phyloP scores from a whole-genome alignment of 2,329 filamentous ascomycete species.

The Colletotrichum sp. region DNA sequence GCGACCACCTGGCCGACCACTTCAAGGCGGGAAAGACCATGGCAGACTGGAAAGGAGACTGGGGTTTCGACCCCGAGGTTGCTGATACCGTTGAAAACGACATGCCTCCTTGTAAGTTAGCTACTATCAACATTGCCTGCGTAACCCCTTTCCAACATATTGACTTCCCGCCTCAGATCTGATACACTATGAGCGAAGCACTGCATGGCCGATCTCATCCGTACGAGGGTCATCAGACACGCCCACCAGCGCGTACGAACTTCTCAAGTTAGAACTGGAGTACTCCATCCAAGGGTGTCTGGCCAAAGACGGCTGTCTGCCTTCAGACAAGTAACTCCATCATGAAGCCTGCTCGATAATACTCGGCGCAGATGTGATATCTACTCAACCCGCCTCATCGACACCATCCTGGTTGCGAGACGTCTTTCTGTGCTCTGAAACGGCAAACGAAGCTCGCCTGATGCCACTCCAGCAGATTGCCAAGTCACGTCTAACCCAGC shows the following conservation, averaged over 20 bases:
- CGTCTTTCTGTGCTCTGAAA: slow-evolving; percentile 1
- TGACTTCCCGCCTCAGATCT: slow-evolving; percentile 38
- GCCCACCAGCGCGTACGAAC: slow-evolving; percentile 33
- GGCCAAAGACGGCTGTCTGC: slow-evolving; percentile 20
- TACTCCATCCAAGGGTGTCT: slow-evolving; percentile 26
- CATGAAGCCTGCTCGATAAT: slow-evolving; percentile 29
- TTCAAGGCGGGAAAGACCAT: slow-evolving; percentile 41
- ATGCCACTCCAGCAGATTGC: background rate
- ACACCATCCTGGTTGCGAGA: slow-evolving; percentile 28
- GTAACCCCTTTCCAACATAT: slow-evolving; percentile 28
- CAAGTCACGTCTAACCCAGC: background rate
- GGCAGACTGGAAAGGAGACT: slow-evolving; percentile 44
- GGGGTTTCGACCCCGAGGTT: slow-evolving; percentile 40
- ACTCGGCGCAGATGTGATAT: slow-evolving; percentile 25
- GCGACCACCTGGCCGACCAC: slow-evolving; percentile 42
- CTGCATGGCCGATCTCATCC: slow-evolving; percentile 30
- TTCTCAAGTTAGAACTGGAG: slow-evolving; percentile 37
- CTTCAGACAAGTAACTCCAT: slow-evolving; percentile 22
- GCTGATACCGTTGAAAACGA: slow-evolving; percentile 39
- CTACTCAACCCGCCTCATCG: background rate
- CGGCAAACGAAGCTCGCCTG: slow-evolving; percentile 19
- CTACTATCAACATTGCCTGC: background rate
- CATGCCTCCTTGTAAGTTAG: slow-evolving; percentile 34
- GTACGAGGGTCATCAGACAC: slow-evolving; percentile 14
- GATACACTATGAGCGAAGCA: slow-evolving; percentile 39